Base-by-base conservation (phyloP, 1,139 yeast genomes). In the Debaryomyces nepalensis region DNA sequence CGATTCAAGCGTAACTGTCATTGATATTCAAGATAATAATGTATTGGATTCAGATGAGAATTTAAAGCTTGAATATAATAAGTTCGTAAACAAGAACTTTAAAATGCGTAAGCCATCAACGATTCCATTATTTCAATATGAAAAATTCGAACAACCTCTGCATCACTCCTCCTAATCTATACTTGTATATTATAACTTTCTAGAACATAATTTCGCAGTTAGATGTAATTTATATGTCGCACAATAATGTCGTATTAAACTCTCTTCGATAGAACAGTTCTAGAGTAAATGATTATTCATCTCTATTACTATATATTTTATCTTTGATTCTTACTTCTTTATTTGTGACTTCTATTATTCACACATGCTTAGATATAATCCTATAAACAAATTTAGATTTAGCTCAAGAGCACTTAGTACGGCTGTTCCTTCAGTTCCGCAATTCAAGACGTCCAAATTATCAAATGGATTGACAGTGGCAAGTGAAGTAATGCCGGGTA, bases 401-500 rank as follows among this genome's bases (percentile, higher is more conserved):
- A 30, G 22, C 21, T 21, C 40, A 16, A 23, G 37, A 15, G 9
- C 18, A 1, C 15, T 34, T 16, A 34, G 30, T 21, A 51, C 54
- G 9, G 45, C 49, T 4, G 40, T 41, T 5, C 24, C 47, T 9
- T 50, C 57, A 9, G 40, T 46, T 2, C 63, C 67, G 5, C 47
- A 58, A 9, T 65, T 52, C 39, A 53, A 59, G 44, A 65, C 70
- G 6, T 47, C 66, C 2, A 51, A 53, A 1, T 52, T 66, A 20
- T 43, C 58, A 9, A 93, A 95, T 61, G 99, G 99, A 1, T 67
- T 93, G 40, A 93, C 98, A 0, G 96, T 91, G 37, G 99, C 98
- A 41, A 80, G 95, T 41, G 98, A 93, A 62, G 62, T 76, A 34
- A 82, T 87, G 64, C 98, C 99, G 8, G 85, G 88, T 46, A 85